Percentiles rank a stretch among this genome's conserved stretches.
Conservation (phyloP, 129 eudicot species). For the Logfia minima region DNA sequence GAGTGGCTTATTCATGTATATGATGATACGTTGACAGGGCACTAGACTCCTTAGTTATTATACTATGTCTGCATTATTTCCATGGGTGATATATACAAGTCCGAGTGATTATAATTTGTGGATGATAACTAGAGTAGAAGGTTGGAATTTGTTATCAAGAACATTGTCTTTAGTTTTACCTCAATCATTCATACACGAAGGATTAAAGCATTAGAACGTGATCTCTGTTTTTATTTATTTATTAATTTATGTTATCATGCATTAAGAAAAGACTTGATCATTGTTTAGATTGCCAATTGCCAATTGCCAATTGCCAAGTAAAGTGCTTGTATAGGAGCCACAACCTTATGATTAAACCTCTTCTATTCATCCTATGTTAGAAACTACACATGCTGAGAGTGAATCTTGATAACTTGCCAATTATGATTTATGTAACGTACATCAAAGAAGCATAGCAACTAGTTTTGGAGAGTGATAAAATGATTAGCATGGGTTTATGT, state of each 20-base stretch:
- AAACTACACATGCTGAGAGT: constrained; percentile 6
- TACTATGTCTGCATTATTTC: neutral
- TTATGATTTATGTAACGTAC: neutral
- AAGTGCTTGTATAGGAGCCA: neutral
- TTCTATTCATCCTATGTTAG: no score
- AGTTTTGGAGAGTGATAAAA: neutral
- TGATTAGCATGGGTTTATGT: neutral
- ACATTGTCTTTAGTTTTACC: no score
- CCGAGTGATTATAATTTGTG: neutral
- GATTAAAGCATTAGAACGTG: neutral
- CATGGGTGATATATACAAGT: no score
- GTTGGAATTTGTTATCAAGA: neutral
- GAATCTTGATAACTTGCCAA: neutral
- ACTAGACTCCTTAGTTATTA: neutral
- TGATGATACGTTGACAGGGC: constrained; percentile 4
- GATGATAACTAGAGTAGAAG: neutral
- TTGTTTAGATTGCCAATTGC: neutral
- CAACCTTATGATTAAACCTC: neutral
- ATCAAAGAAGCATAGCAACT: neutral
- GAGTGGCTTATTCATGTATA: neutral
- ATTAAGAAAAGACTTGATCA: neutral
- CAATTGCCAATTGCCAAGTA: neutral
- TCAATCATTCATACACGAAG: neutral
- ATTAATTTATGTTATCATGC: no score
- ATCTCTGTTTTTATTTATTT: neutral